A percentile compares a stretch with the other conserved stretches of the same genome.
Conservation (phyloP, 2,329 filamentous ascomycete species). For the Cadophora sp. region DNA sequence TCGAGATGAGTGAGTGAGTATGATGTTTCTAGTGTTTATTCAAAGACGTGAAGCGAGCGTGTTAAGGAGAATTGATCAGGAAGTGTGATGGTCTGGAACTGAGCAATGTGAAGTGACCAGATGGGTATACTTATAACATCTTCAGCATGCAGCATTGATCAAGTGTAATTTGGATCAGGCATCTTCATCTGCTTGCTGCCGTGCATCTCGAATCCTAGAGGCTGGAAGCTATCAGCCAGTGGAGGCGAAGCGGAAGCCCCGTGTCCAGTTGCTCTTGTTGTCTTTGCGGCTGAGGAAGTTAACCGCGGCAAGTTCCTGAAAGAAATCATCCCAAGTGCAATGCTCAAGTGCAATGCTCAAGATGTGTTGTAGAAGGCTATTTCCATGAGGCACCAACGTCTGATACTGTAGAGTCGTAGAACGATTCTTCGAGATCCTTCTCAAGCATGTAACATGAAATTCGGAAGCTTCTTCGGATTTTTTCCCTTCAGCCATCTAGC, state of each 20-base stretch:
- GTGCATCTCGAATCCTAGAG: not conserved
- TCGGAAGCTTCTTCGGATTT: not conserved
- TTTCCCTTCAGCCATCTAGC: not conserved
- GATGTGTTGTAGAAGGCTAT: not conserved
- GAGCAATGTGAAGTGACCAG: not conserved
- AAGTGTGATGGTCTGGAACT: not conserved
- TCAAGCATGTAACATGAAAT: not conserved
- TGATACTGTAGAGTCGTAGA: not conserved
- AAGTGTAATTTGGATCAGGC: not conserved
- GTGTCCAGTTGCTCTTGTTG: conserved; percentile 1
- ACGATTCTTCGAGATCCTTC: not conserved
- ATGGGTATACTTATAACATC: not conserved
- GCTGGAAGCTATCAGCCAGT: not conserved
- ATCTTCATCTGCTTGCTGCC: not conserved
- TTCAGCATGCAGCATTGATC: too few relatives aligned
- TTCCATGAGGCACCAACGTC: not conserved
- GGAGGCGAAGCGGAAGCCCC: conserved; percentile 6
- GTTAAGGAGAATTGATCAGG: not conserved
- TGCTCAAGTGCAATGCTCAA: not conserved
- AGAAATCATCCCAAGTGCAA: not conserved
- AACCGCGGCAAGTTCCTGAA: not conserved
- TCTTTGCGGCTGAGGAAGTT: conserved; percentile 2
- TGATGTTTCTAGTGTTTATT: not conserved
- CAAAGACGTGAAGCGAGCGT: conserved; percentile 21
- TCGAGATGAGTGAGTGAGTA: conserved; percentile 33